A percentile compares a stretch with the other conserved stretches of the same genome.
These are phyloP conservation scores for Penicillium hordei DNA, from an alignment of 2,329 filamentous ascomycete species.

Conservation along the genomic window DNA sequence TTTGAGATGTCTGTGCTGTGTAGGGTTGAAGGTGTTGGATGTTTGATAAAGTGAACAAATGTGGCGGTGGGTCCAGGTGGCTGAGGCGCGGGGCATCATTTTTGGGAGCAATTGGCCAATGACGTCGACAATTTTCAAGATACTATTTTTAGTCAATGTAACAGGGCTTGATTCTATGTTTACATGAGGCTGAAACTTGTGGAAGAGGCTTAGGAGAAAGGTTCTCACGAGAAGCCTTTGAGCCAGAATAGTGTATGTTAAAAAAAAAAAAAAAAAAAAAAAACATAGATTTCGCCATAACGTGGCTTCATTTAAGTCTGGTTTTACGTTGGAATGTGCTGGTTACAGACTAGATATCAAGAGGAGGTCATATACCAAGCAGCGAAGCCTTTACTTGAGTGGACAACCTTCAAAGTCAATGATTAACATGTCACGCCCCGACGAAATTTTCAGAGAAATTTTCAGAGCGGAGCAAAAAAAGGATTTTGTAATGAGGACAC, in stretches of 20 bases:
- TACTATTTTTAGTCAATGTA: slow-evolving; percentile 9
- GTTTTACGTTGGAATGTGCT: not conserved
- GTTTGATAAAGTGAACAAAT: not conserved
- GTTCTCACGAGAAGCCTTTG: not conserved
- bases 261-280: not conserved
- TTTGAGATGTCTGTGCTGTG: not conserved
- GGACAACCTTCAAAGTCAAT: not conserved
- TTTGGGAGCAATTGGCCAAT: slow-evolving; percentile 7
- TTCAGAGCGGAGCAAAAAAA: not conserved
- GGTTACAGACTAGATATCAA: too few relatives aligned
- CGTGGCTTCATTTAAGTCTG: not conserved
- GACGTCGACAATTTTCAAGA: not conserved
- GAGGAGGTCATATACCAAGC: not conserved
- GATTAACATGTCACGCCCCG: not conserved
- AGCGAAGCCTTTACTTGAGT: not conserved
- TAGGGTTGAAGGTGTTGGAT: not conserved
- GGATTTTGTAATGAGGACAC: not conserved
- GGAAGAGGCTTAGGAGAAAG: not conserved
- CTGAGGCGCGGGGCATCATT: slow-evolving; percentile 5
- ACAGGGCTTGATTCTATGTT: not conserved
- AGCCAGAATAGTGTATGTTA: not conserved
- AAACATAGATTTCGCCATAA: not conserved
- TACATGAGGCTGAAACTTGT: not conserved
- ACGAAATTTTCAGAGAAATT: not conserved
- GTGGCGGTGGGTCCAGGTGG: slow-evolving; percentile 7